Conservation (phyloP, 768 basidiomycete species). For the Podaxis carcinomalis region DNA sequence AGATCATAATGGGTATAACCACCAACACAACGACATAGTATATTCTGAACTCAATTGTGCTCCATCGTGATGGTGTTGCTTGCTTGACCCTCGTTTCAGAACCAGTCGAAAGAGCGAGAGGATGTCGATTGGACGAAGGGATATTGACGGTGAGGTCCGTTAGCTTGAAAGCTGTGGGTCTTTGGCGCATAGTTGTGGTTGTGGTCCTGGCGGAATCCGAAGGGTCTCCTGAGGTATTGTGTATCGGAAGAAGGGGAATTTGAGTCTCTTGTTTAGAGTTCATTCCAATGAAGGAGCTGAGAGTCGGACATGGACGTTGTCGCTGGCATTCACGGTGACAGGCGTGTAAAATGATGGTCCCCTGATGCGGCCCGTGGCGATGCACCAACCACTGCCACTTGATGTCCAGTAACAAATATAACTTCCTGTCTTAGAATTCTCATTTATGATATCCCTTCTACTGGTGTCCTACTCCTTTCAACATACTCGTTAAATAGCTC, state of each 20-base stretch:
- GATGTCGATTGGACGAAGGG: constrained; percentile 1
- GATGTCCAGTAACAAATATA: too few relatives aligned
- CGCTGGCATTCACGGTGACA: background rate
- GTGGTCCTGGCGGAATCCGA: background rate
- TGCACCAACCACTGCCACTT: background rate
- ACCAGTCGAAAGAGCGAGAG: background rate
- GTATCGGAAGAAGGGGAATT: constrained; percentile 7
- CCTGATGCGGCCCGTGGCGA: background rate
- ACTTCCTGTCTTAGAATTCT: too few relatives aligned
- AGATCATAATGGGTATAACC: constrained; percentile 71
- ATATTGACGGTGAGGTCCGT: constrained; percentile 12
- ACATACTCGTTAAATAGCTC: too few relatives aligned
- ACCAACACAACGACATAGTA: constrained; percentile 62
- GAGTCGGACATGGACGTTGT: background rate
- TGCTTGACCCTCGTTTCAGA: constrained; percentile 15
- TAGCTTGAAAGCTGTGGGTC: background rate
- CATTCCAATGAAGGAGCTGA: background rate
- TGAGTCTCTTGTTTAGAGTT: background rate
- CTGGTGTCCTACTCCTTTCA: too few relatives aligned
- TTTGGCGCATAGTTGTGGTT: background rate
- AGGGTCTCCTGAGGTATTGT: background rate
- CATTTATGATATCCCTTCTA: too few relatives aligned
- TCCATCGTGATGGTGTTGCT: constrained; percentile 60
- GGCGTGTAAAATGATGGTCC: background rate
- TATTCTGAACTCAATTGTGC: constrained; percentile 71